Conservation (phyloP, 805 yeast genomes). For the Candida nemodendra region DNA sequence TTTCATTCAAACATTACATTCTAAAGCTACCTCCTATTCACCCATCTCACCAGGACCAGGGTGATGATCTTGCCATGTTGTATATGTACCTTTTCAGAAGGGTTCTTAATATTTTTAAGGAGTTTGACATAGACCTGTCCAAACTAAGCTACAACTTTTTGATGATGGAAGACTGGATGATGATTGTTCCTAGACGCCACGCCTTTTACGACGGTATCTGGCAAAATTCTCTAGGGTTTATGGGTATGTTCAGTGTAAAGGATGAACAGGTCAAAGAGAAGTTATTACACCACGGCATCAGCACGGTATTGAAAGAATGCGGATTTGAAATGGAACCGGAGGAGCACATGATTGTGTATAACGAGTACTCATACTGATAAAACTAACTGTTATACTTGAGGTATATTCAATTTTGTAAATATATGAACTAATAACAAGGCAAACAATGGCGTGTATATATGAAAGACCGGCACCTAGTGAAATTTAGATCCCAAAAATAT, state of each 20-base stretch:
- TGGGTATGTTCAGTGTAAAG: slow-evolving; percentile 79
- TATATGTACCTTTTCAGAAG: slow-evolving; percentile 74
- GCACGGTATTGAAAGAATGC: slow-evolving; percentile 54
- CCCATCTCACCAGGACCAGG: slow-evolving; percentile 37
- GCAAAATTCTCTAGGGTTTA: slow-evolving; percentile 75
- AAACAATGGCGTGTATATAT: background rate
- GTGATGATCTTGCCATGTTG: slow-evolving; percentile 61
- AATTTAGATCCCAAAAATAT: too few relatives aligned
- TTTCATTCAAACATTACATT: slow-evolving; percentile 81
- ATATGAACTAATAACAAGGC: background rate
- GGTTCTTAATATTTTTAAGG: slow-evolving; percentile 63
- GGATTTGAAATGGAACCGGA: slow-evolving; percentile 60
- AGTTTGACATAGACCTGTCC: slow-evolving; percentile 37
- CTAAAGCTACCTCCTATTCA: slow-evolving; percentile 50
- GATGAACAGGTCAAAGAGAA: slow-evolving; percentile 51
- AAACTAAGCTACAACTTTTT: slow-evolving; percentile 74
- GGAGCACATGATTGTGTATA: slow-evolving; percentile 47
- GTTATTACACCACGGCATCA: slow-evolving; percentile 47
- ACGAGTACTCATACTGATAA: slow-evolving; percentile 65
- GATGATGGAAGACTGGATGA: slow-evolving; percentile 79
- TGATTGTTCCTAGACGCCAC: slow-evolving; percentile 76
- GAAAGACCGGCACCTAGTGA: too few relatives aligned
- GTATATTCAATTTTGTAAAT: background rate
- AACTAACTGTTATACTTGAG: too few relatives aligned
- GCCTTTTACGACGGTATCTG: slow-evolving; percentile 57